A percentile compares a stretch with the other conserved stretches of the same genome.
phyloP scores from a whole-genome alignment of 2,329 filamentous ascomycete genomes.

The Aquanectria penicillioides region DNA sequence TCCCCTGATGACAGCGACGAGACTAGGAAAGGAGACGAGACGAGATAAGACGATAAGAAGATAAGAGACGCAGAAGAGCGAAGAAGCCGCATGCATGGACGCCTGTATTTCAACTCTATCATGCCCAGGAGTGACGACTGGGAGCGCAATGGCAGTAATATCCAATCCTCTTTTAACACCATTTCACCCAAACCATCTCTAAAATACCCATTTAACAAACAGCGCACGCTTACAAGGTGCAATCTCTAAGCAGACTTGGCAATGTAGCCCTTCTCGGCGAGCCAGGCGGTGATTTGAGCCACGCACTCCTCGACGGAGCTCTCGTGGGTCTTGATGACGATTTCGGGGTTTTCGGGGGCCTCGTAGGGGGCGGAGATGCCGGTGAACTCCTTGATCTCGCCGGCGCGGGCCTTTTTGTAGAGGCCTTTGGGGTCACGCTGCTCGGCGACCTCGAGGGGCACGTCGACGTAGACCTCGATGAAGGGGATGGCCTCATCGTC shows the following conservation, averaged over 20 bases:
- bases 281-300: conserved; percentile 81
- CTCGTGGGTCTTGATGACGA: conserved; percentile 85
- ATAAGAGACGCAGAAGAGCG: conserved; percentile 27
- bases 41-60: conserved; percentile 4
- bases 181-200: conserved; percentile 18
- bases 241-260: conserved; percentile 40
- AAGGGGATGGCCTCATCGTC: conserved; percentile 81
- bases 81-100: conserved; percentile 35
- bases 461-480: conserved; percentile 92
- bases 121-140: conserved; percentile 36
- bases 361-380: conserved; percentile 96
- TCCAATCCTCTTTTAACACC: conserved; percentile 35
- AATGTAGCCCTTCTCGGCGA: conserved; percentile 71
- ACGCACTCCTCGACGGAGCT: conserved; percentile 90
- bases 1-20: conserved; percentile 54
- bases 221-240: background rate
- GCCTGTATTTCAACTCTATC: conserved; percentile 44
- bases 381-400: conserved; percentile 97
- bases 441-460: conserved; percentile 91
- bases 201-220: conserved; percentile 18
- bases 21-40: conserved; percentile 1
- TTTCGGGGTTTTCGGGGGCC: conserved; percentile 84
- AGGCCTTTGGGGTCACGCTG: conserved; percentile 96
- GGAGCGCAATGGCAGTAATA: conserved; percentile 41
- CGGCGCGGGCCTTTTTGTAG: conserved; percentile 95